Base-by-base conservation (phyloP, 2,329 filamentous ascomycete genomes). In the Fusarium sp. region DNA sequence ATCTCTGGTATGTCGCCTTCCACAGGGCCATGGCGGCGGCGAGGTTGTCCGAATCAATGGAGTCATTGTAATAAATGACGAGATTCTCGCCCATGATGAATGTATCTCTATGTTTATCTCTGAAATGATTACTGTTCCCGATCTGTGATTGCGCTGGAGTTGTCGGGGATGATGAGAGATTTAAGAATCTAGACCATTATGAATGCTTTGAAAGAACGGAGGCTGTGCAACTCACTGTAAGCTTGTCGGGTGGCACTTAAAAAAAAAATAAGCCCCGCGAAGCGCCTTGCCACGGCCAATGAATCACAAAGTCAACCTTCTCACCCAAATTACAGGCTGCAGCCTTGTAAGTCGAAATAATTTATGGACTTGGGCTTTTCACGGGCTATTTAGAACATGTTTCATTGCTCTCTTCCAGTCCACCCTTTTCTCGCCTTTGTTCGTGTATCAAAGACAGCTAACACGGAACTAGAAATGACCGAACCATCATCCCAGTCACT, bases 31-130 rank as follows among this genome's bases (percentile, higher is more conserved):
- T 59, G 15, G 72, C 72, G 16, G 72, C 70, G 34, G 72, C 70
- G 52, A 64, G 47, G 51, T 74, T 74, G 31, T 74, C 72, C 54
- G 72, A 74, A 54, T 74, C 72, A 57, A 74, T 74, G 11, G 62
- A 70, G 62, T 74, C 72, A 71, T 74, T 74, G 38, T 72, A 74
- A 55, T 68, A 74, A 42, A 74, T 71, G 42, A 74, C 47, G 45
- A 74, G 54, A 33, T 62, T 52, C 54, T 69, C 60, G 34, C 57
- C 62, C 69, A 72, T 72, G 33, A 40, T 45, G 42, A 49, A 30
- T 40, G 8, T 33, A 4, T 59, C 10, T 38, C 49, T 55, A n/a
- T 45, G 18, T 18, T 30, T 36, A 23, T 28, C 12, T 33, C 28
- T 34, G 13, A 9, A 6, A 20, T 12, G 18, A 30, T 41, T n/a